These are phyloP conservation scores for Saksenaea oblongispora DNA, from an alignment of 371 early-diverging fungal genomes.

Conservation along the genomic window DNA sequence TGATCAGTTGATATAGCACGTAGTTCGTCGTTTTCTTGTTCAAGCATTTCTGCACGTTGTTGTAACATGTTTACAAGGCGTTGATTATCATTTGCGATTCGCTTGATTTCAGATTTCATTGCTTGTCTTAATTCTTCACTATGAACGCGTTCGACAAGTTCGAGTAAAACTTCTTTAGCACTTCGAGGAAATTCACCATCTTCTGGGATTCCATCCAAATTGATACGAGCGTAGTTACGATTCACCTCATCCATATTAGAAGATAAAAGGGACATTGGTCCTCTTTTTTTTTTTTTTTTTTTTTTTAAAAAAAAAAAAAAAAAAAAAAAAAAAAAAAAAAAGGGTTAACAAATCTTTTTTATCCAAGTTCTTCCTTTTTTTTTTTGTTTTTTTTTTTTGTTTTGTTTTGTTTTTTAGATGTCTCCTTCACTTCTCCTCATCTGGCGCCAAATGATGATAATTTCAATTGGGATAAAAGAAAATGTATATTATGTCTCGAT, in stretches of 20 bases:
- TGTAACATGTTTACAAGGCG: constrained; percentile 33
- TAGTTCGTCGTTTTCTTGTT: constrained; percentile 37
- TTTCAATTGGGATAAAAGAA: neutral
- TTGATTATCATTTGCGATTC: constrained; percentile 31
- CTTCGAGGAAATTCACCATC: constrained; percentile 7
- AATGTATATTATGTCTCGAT: neutral
- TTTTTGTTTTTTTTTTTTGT: no score
- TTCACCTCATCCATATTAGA: constrained; percentile 11
- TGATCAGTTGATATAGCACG: constrained; percentile 15
- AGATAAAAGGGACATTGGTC: neutral
- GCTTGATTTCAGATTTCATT: constrained; percentile 29
- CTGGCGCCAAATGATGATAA: neutral
- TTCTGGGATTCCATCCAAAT: constrained; percentile 3
- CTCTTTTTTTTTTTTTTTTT: neutral
- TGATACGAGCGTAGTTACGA: constrained; percentile 8
- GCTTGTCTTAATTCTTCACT: constrained; percentile 26
- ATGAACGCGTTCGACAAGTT: constrained; percentile 19
- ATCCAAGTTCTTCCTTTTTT: neutral
- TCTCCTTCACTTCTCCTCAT: neutral
- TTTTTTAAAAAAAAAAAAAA: neutral
- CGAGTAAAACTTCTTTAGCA: constrained; percentile 15
- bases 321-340: neutral
- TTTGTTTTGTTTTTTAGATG: no score
- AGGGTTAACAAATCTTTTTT: neutral
- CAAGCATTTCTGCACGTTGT: constrained; percentile 34